Evolutionary conservation across 371 early-diverging fungal species (phyloP).

Genomic region (Nematocida minor): DNA sequence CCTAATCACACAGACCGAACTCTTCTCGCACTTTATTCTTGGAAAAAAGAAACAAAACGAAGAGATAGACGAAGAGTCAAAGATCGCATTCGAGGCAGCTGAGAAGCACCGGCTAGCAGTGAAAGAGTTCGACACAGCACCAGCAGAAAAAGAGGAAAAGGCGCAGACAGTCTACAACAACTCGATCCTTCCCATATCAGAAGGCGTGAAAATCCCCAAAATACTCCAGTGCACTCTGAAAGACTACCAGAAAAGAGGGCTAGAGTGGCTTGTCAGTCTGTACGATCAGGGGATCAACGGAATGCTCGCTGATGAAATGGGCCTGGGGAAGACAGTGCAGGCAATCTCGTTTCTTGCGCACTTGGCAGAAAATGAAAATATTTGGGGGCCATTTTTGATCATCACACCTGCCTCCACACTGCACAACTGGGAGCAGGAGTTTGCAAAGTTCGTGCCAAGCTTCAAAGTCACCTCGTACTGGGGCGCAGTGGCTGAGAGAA

Average conservation of each 20-base stretch:
- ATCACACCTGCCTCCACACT: slow-evolving; percentile 87
- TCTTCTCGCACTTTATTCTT: slow-evolving; percentile 85
- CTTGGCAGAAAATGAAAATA: slow-evolving; percentile 70
- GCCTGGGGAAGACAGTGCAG: slow-evolving; percentile 88
- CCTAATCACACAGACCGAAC: slow-evolving; percentile 85
- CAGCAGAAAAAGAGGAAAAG: slow-evolving; percentile 62
- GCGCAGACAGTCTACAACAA: slow-evolving; percentile 40
- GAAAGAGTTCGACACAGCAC: slow-evolving; percentile 70
- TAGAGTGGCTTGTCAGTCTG: slow-evolving; percentile 90
- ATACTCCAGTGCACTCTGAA: slow-evolving; percentile 53
- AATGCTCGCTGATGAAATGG: slow-evolving; percentile 93
- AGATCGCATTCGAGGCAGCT: slow-evolving; percentile 49
- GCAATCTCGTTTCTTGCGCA: slow-evolving; percentile 74
- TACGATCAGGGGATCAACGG: slow-evolving; percentile 93
- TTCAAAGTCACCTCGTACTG: slow-evolving; percentile 81
- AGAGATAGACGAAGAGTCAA: neutral
- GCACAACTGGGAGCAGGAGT: slow-evolving; percentile 92
- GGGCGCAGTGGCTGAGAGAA: slow-evolving; percentile 80
- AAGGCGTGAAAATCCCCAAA: slow-evolving; percentile 31
- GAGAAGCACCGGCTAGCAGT: slow-evolving; percentile 65
- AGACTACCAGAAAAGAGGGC: slow-evolving; percentile 82
- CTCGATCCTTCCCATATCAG: slow-evolving; percentile 34
- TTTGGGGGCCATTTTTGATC: slow-evolving; percentile 88
- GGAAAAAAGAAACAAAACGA: slow-evolving; percentile 49
- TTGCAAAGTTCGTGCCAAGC: slow-evolving; percentile 76